Conservation (phyloP, 192 early-diverging fungal genomes). For the Umbelopsis vinacea region DNA sequence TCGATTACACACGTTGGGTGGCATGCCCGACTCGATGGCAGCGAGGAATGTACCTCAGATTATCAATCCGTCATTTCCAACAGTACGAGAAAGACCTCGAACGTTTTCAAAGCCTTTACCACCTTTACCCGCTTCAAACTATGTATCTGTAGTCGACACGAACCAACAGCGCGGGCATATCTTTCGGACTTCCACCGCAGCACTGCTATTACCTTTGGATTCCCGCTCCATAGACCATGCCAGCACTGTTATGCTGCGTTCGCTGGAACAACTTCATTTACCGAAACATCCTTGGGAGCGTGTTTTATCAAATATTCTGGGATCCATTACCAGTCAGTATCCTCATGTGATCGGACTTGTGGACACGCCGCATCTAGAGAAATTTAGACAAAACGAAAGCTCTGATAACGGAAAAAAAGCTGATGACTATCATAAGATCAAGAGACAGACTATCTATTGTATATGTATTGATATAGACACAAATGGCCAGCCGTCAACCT, state of each 20-base stretch:
- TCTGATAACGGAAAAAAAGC: constrained; percentile 19
- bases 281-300: background rate
- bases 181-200: constrained; percentile 10
- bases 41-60: background rate
- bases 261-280: constrained; percentile 7
- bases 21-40: background rate
- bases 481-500: background rate
- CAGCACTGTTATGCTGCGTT: background rate
- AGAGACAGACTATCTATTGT: background rate
- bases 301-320: background rate
- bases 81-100: constrained; percentile 1
- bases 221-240: constrained; percentile 3
- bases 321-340: constrained; percentile 13
- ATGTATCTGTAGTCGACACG: constrained; percentile 3
- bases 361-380: constrained; percentile 2
- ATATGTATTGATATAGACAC: background rate
- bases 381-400: constrained; percentile 2
- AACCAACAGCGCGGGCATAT: constrained; percentile 13
- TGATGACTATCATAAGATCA: constrained; percentile 8
- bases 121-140: constrained; percentile 2
- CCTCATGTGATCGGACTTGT: constrained; percentile 24
- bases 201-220: constrained; percentile 1
- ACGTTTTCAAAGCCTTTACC: constrained; percentile 12
- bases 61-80: background rate
- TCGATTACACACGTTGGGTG: background rate